Evolutionary conservation across 23 red algal species (phyloP).

Genomic region (Cyanidiococcus yangmingshanensis): DNA sequence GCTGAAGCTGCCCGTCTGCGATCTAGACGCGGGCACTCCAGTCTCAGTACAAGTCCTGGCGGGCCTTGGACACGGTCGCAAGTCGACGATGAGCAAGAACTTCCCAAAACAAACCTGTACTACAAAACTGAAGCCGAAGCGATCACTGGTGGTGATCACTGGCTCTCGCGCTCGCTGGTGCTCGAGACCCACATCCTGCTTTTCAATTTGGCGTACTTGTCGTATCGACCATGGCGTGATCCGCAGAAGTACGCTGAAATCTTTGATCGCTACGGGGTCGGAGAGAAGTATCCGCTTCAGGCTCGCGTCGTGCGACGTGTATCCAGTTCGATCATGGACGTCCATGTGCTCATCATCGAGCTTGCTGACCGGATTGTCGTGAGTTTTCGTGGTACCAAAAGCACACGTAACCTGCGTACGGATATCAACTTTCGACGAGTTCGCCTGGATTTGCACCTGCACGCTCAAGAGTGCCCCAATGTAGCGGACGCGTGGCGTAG

Average conservation of each 20-base stretch:
- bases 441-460: not conserved
- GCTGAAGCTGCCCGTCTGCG: not conserved
- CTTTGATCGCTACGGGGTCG: not conserved
- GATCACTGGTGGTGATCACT: not conserved
- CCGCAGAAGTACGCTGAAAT: not conserved
- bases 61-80: not conserved
- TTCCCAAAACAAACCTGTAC: not conserved
- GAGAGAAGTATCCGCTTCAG: not conserved
- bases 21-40: not conserved
- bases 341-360: not conserved
- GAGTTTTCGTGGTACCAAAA: slow-evolving; percentile 18
- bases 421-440: not conserved
- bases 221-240: not conserved
- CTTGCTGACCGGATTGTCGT: not conserved
- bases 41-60: not conserved
- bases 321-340: not conserved
- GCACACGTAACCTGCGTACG: not conserved
- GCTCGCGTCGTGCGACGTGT: not conserved
- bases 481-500: not conserved
- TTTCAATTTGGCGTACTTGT: slow-evolving; percentile 14
- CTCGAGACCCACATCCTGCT: slow-evolving; percentile 12
- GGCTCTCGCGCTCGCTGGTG: not conserved
- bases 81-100: not conserved
- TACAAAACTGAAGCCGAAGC: not conserved
- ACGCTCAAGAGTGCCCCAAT: not conserved